phyloP scores from a whole-genome alignment of 257 asterid genomes.

The Misopates orontium region DNA sequence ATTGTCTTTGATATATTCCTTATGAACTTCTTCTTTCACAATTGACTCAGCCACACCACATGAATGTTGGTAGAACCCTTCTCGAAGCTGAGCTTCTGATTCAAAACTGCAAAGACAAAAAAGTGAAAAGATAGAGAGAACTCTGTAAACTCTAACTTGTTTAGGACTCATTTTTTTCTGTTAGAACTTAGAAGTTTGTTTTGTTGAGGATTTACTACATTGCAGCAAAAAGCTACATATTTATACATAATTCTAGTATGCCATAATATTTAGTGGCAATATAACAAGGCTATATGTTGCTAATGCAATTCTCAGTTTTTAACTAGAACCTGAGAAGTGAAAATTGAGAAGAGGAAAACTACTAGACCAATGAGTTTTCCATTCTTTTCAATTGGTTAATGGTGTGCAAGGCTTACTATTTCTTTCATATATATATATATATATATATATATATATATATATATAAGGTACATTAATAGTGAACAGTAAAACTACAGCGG shows the following conservation, averaged over 20 bases:
- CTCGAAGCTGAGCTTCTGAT: constrained; percentile 52
- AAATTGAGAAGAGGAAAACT: no score
- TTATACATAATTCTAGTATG: constrained; percentile 8
- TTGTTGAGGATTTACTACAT: constrained; percentile 13
- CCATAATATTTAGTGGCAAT: constrained; percentile 27
- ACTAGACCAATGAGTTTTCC: no score
- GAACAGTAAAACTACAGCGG: no score
- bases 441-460: no score
- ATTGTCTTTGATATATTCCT: constrained; percentile 39
- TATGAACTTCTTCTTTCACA: constrained; percentile 56
- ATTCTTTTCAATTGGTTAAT: background rate
- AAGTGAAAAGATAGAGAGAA: constrained; percentile 21
- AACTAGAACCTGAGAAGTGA: constrained; percentile 7
- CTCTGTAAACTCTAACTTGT: constrained; percentile 4
- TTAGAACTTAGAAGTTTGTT: background rate
- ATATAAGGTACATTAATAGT: no score
- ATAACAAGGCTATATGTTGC: constrained; percentile 45
- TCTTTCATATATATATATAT: no score
- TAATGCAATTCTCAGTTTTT: constrained; percentile 35
- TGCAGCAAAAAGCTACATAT: constrained; percentile 29
- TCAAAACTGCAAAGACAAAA: constrained; percentile 22
- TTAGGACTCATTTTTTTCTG: constrained; percentile 36
- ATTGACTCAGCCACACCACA: constrained; percentile 56
- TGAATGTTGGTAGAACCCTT: constrained; percentile 51
- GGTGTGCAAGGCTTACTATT: constrained; percentile 1